Base-by-base conservation (phyloP, 768 basidiomycete genomes). In the Mrakia gelida region DNA sequence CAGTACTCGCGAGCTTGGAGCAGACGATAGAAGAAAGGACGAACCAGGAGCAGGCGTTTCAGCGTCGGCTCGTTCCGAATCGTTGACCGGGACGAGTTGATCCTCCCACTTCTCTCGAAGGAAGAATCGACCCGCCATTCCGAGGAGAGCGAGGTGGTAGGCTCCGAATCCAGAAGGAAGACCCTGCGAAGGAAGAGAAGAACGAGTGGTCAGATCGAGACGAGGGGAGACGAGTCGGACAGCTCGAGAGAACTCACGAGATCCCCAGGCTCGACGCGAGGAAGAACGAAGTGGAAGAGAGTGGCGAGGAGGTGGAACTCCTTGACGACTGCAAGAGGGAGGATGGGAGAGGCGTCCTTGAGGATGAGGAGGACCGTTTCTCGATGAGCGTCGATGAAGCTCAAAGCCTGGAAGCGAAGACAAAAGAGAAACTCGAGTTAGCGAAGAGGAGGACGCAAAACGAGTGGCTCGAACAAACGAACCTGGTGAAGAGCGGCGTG, bases 331-430 rank as follows among this genome's bases (percentile, higher is more conserved):
- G 90, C 86, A 21, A 92, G 82, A 0, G 90, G 89, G 23, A 90
- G 86, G 59, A 88, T 86, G 28, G 90, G 88, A 5, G 88, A 86
- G 63, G 92, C 89, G 75, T 91, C 92, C 82, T 93, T 91, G 0
- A 98, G 87, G 49, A 96, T 86, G 77, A 93, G 91, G 26, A 92
- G 87, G 77, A 96, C 87, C 0, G 94, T 93, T 72, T 95, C 91
- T 28, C 91, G 88, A 81, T 98, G 96, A 67, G 87, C 90, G 9
- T 90, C 88, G 56, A 98, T 82, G 85, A 98, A 95, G 72, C 92
- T 90, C 74, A 92, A 84, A 3, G 91, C 91, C 92, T 94, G 75
- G 0, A 28, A 34, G 45, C 0, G 26, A 30, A 56, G 62, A 71
- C 43, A 49, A 67, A 23, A 41, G 61, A 45, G 7, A 76, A 59